Conservation (phyloP, 768 basidiomycete genomes). For the Psilocybe cubensis region DNA sequence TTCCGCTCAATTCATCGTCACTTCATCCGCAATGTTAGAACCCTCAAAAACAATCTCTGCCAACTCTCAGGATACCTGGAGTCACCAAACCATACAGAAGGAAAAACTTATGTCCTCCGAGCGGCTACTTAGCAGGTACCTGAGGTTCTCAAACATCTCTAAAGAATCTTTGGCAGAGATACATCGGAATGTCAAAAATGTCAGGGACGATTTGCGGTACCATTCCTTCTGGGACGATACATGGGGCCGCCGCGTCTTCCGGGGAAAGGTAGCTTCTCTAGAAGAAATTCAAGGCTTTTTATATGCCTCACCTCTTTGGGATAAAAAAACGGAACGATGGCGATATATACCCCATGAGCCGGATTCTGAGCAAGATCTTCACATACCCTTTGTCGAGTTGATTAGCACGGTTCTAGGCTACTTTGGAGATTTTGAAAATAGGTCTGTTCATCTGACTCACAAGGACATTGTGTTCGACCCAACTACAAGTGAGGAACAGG, state of each 20-base stretch:
- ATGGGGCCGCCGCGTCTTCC: not conserved
- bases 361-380: not conserved
- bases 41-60: not conserved
- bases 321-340: not conserved
- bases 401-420: not conserved
- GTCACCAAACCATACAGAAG: not conserved
- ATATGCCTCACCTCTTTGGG: not conserved
- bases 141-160: not conserved
- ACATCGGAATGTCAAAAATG: not conserved
- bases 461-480: not conserved
- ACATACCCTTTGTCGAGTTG: slow-evolving; percentile 1
- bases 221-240: not conserved
- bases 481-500: not conserved
- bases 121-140: not conserved
- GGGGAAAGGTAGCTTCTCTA: not conserved
- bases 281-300: not conserved
- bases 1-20: not conserved
- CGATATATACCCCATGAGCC: not conserved
- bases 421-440: not conserved
- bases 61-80: not conserved
- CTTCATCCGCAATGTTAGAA: not conserved
- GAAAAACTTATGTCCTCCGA: not conserved
- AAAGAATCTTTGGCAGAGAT: not conserved
- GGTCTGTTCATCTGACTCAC: not conserved
- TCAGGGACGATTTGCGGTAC: not conserved